Percentiles rank a stretch among this genome's conserved stretches.
Conservation (phyloP, 176 grass and related monocot genomes). For the Cenchrus purpureus region DNA sequence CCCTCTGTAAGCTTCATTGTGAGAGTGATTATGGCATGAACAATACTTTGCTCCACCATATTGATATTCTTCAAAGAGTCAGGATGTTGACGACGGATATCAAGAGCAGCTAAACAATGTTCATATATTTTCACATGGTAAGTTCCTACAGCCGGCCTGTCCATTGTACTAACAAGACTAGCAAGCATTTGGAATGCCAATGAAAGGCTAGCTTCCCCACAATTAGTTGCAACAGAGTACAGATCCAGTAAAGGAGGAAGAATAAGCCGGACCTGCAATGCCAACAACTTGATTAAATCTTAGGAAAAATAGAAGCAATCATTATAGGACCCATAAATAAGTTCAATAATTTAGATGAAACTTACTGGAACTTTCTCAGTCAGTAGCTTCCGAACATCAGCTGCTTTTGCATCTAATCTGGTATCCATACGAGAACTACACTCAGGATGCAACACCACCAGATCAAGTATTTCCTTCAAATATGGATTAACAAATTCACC, state of each 20-base stretch:
- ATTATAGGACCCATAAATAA: constrained; percentile 16
- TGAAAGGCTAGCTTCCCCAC: constrained; percentile 72
- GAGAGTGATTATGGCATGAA: constrained; percentile 66
- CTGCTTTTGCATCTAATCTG: constrained; percentile 74
- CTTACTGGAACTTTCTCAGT: constrained; percentile 89
- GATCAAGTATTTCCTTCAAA: constrained; percentile 70
- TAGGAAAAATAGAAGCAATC: constrained; percentile 8
- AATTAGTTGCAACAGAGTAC: constrained; percentile 64
- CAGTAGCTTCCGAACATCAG: constrained; percentile 65
- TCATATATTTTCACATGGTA: constrained; percentile 88
- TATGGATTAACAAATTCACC: constrained; percentile 92
- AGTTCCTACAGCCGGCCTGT: constrained; percentile 71
- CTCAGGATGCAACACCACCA: constrained; percentile 70
- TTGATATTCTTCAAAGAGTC: constrained; percentile 70
- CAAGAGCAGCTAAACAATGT: constrained; percentile 78
- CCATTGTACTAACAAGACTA: constrained; percentile 73
- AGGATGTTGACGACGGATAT: constrained; percentile 70
- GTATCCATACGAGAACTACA: constrained; percentile 54
- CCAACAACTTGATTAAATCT: constrained; percentile 39
- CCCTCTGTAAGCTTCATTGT: constrained; percentile 90
- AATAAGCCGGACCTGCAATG: constrained; percentile 78
- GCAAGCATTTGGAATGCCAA: constrained; percentile 79
- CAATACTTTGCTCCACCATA: constrained; percentile 76
- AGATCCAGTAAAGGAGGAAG: constrained; percentile 70
- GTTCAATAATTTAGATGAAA: constrained; percentile 28